Evolutionary conservation across 73 alveolate species (phyloP), one percentile per base, ranked within the genome.

Genomic region (Paramecium sexaurelia): DNA sequence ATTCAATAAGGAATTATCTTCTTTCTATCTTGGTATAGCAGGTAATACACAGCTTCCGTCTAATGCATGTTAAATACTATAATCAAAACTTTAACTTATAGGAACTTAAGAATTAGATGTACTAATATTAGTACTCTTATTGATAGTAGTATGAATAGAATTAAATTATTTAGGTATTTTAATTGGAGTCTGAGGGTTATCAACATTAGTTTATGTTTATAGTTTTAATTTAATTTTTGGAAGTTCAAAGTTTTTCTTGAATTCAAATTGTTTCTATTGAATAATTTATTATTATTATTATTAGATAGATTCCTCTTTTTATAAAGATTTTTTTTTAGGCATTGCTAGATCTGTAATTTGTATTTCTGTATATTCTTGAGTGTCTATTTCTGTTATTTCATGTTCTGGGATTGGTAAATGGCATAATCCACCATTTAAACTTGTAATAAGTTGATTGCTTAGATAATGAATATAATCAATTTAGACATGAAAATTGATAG

Each of bases 401-500:
- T 32, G 26, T 24, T 61, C 39, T 0, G 83, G 83, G 3, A 61
- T 61, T 6, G 45, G 47, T n/a, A 71, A 27, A 10, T 32, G 17
- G 35, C 86, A 71, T 13, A 71, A 19, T 11, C 55, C 55, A 5
- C 86, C 86, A 71, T 71, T 37, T 71, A 36, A 33, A n/a, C 86
- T 71, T 11, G 24, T 37, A 71, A 71, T 71, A 13, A 71, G 56
- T 11, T 71, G 35, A 71, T 71, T 33, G 0, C 11, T 35, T 7
- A 71, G 1, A 20, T 71, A 35, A 71, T 33, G n/a, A 24, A 71
- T 71, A 1, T 33, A 37, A 71, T 71, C 86, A 33, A 71, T 35
- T 35, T 71, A 71, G 24, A 37, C 55, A 71, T 71, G 86, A 36
- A 71, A 71, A 71, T 71, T 71, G 13, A 71, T 71, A 0, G 86